Evolutionary conservation across 371 early-diverging fungal genomes (phyloP).

Genomic region (Sporodiniella umbellata): DNA sequence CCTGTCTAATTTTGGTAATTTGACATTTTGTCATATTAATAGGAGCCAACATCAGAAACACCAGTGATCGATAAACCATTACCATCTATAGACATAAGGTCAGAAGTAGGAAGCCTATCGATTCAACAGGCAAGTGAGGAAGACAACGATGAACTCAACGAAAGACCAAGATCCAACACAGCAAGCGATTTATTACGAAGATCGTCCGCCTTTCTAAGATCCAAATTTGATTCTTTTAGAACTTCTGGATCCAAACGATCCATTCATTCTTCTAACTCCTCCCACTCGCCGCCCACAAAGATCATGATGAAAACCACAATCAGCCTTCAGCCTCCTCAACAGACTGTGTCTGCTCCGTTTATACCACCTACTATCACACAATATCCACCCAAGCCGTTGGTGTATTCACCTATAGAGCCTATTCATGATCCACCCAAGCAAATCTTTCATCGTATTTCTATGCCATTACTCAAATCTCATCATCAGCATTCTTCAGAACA

Average conservation of each 20-base stretch:
- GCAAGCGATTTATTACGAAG: slow-evolving; percentile 42
- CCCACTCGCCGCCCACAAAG: slow-evolving; percentile 21
- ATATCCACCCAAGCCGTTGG: slow-evolving; percentile 43
- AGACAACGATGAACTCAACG: neutral
- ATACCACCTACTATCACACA: slow-evolving; percentile 38
- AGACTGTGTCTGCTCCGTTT: slow-evolving; percentile 8
- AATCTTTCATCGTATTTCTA: slow-evolving; percentile 24
- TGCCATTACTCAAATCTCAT: slow-evolving; percentile 15
- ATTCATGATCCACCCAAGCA: slow-evolving; percentile 2
- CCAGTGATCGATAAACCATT: slow-evolving; percentile 6
- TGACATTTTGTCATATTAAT: slow-evolving; percentile 8
- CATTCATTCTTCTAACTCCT: slow-evolving; percentile 1
- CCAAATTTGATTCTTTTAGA: slow-evolving; percentile 34
- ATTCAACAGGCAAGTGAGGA: neutral
- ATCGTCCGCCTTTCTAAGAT: slow-evolving; percentile 41
- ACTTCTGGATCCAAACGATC: neutral
- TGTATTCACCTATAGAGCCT: slow-evolving; percentile 44
- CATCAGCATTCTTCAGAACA: neutral
- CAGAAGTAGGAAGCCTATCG: neutral
- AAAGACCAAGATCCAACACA: slow-evolving; percentile 12
- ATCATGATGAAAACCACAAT: slow-evolving; percentile 44
- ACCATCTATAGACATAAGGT: neutral
- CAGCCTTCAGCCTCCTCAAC: slow-evolving; percentile 3
- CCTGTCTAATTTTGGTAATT: slow-evolving; percentile 19
- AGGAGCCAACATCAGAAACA: slow-evolving; percentile 22